Conservation (phyloP, 192 early-diverging fungal species). For the Dispira parvispora region DNA sequence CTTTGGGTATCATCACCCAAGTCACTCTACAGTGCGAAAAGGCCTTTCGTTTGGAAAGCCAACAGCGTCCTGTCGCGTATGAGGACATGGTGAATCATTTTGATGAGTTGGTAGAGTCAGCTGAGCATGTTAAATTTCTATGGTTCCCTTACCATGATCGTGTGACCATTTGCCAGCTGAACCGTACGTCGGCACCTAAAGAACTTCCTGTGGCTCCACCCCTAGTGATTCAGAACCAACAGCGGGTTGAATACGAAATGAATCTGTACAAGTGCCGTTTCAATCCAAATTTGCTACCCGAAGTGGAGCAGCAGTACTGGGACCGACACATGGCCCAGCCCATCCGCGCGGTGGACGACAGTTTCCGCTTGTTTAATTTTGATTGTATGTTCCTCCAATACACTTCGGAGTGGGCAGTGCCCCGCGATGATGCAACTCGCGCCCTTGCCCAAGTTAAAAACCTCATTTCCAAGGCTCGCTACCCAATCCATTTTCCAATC, state of each 20-base stretch:
- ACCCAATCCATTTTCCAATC: constrained; percentile 49
- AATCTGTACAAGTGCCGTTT: constrained; percentile 38
- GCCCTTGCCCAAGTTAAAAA: constrained; percentile 34
- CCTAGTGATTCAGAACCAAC: constrained; percentile 15
- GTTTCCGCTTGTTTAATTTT: constrained; percentile 46
- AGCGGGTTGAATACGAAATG: constrained; percentile 30
- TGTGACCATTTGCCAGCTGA: constrained; percentile 47
- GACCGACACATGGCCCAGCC: constrained; percentile 26
- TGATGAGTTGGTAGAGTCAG: constrained; percentile 30
- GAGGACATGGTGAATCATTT: constrained; percentile 34
- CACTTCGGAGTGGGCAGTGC: constrained; percentile 62
- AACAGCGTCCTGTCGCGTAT: constrained; percentile 40
- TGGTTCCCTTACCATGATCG: constrained; percentile 63
- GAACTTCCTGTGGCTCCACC: neutral
- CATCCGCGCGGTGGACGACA: constrained; percentile 37
- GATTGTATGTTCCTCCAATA: constrained; percentile 56
- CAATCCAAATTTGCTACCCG: constrained; percentile 27
- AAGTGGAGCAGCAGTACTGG: constrained; percentile 35
- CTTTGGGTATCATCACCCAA: constrained; percentile 47
- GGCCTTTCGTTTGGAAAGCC: constrained; percentile 44
- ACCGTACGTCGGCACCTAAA: constrained; percentile 23
- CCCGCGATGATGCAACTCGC: constrained; percentile 32
- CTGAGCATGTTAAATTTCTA: constrained; percentile 61
- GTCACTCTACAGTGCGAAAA: constrained; percentile 50
- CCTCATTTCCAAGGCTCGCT: constrained; percentile 24